These are phyloP conservation scores for Euclidium syriacum DNA, from an alignment of 345 rosid genomes.

Conservation along the genomic window DNA sequence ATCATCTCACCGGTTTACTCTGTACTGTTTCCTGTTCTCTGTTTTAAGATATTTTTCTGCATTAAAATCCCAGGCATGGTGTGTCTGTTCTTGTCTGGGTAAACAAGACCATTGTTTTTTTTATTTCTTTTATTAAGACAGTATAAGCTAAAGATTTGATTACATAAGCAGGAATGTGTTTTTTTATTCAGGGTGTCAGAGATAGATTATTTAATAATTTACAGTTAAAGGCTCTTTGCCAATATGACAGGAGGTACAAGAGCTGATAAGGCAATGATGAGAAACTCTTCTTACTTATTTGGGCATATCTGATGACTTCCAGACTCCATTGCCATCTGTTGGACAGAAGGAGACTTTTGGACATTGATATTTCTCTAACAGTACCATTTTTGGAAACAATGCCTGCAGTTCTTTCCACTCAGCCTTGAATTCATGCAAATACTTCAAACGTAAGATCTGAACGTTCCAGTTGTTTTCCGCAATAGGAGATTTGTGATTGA, in stretches of 20 bases:
- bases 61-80: background rate
- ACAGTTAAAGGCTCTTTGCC: background rate
- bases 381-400: conserved; percentile 23
- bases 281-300: background rate
- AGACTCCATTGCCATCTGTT: conserved; percentile 33
- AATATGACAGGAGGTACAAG: background rate
- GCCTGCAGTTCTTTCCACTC: conserved; percentile 29
- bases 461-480: conserved; percentile 8
- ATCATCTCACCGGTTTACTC: background rate
- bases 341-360: conserved; percentile 38
- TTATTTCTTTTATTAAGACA: background rate
- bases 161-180: conserved; percentile 6
- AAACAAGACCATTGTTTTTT: background rate
- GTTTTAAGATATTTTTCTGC: conserved; percentile 3
- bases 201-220: background rate
- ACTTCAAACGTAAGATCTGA: conserved; percentile 37
- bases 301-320: conserved; percentile 11
- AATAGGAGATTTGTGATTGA: background rate
- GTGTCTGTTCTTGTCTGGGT: conserved; percentile 18
- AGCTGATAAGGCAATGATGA: too few species aligned
- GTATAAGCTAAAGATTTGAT: background rate
- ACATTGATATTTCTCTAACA: conserved; percentile 38
- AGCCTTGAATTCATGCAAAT: conserved; percentile 31
- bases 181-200: conserved; percentile 13
- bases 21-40: background rate